phyloP scores from a whole-genome alignment of 2,329 filamentous ascomycete species.

The Arthrobotrys iridis region DNA sequence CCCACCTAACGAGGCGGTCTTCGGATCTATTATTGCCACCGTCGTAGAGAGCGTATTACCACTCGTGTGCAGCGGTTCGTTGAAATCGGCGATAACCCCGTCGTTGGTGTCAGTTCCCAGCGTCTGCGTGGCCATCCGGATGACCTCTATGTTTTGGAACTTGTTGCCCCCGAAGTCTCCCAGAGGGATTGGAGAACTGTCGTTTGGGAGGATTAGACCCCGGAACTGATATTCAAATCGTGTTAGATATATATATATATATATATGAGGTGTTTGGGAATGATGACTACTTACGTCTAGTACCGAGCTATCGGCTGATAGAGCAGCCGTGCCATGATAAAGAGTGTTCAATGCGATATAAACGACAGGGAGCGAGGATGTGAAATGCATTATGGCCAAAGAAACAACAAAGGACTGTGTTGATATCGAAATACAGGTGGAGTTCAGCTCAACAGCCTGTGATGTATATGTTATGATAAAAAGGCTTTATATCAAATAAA shows the following conservation, averaged over 20 bases:
- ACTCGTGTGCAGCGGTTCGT: background rate
- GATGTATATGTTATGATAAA: background rate
- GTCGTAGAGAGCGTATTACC: conserved; percentile 1
- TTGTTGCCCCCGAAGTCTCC: conserved; percentile 32
- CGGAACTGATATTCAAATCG: conserved; percentile 25
- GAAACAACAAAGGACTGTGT: background rate
- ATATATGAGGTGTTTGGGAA: background rate
- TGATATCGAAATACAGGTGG: conserved; percentile 8
- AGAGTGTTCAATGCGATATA: conserved; percentile 20
- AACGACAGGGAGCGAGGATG: conserved; percentile 9
- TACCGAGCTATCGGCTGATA: conserved; percentile 23
- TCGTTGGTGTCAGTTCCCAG: background rate
- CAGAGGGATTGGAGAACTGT: background rate
- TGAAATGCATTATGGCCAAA: conserved; percentile 30
- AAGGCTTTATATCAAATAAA: background rate
- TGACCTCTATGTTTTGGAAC: conserved; percentile 32
- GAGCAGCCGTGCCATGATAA: conserved; percentile 9
- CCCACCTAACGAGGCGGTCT: background rate
- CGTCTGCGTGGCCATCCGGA: background rate
- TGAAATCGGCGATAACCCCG: background rate
- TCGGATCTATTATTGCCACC: conserved; percentile 25
- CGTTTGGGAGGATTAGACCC: conserved; percentile 29
- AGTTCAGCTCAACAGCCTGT: conserved; percentile 19
- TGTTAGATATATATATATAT: background rate
- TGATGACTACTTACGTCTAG: conserved; percentile 37